Evolutionary conservation across 2,329 filamentous ascomycete species (phyloP).

Genomic region (Xylariaceae sp.): DNA sequence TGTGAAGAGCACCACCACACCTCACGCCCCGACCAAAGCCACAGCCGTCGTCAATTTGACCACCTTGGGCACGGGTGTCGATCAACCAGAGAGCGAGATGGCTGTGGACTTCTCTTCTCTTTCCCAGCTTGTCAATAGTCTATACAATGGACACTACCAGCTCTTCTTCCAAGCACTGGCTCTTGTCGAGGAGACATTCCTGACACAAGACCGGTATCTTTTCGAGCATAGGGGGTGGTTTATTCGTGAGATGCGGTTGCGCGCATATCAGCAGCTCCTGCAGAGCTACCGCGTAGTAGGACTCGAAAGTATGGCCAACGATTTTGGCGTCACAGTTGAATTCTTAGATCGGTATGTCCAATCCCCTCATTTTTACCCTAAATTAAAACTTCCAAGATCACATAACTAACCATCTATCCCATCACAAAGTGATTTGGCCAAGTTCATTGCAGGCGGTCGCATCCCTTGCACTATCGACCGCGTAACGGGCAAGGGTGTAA

Average conservation of each 20-base stretch:
- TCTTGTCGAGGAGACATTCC: constrained; percentile 86
- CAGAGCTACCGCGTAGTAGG: constrained; percentile 97
- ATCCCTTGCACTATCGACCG: constrained; percentile 97
- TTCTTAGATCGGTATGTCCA: constrained; percentile 79
- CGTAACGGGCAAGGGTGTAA: constrained; percentile 91
- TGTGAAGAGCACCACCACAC: constrained; percentile 47
- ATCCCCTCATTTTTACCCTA: background rate
- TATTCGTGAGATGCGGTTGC: constrained; percentile 94
- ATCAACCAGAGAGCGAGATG: constrained; percentile 71
- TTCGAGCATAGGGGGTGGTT: constrained; percentile 97
- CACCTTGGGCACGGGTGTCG: constrained; percentile 64
- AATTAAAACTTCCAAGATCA: background rate
- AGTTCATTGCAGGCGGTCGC: constrained; percentile 91
- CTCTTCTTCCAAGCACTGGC: constrained; percentile 88
- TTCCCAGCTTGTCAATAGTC: constrained; percentile 77
- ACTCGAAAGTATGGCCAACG: constrained; percentile 93
- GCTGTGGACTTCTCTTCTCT: constrained; percentile 86
- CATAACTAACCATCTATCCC: constrained; percentile 9
- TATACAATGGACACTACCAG: constrained; percentile 93
- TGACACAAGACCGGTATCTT: constrained; percentile 89
- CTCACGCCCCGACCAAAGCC: constrained; percentile 41
- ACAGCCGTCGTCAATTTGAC: constrained; percentile 82
- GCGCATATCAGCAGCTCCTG: constrained; percentile 92
- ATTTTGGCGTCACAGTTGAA: constrained; percentile 95
- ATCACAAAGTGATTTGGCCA: constrained; percentile 71